These are phyloP conservation scores for Debaryomyces tyrocola DNA, from an alignment of 805 yeast genomes.

Conservation along the genomic window DNA sequence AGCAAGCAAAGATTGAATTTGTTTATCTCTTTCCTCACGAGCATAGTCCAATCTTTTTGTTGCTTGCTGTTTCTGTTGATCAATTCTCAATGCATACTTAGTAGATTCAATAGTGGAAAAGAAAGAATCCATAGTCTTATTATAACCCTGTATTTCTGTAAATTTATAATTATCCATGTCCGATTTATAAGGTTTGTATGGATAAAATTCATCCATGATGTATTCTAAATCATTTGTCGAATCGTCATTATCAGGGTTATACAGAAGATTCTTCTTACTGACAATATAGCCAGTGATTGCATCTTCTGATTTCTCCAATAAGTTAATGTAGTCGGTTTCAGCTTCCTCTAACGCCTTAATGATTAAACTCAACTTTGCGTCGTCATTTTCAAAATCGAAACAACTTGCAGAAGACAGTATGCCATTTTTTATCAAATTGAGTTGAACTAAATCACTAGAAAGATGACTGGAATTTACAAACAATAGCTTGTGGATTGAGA, in stretches of 20 bases:
- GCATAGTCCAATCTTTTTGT: slow-evolving; percentile 74
- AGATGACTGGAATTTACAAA: slow-evolving; percentile 70
- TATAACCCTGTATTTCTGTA: slow-evolving; percentile 62
- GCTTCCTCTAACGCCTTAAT: slow-evolving; percentile 48
- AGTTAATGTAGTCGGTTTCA: slow-evolving; percentile 38
- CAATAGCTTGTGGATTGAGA: slow-evolving; percentile 67
- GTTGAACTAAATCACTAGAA: slow-evolving; percentile 75
- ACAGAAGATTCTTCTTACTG: slow-evolving; percentile 56
- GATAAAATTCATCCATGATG: slow-evolving; percentile 67
- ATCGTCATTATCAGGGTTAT: slow-evolving; percentile 33
- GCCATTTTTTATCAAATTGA: slow-evolving; percentile 45
- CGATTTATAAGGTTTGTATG: slow-evolving; percentile 54
- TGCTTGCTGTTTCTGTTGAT: slow-evolving; percentile 76
- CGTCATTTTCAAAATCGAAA: slow-evolving; percentile 23
- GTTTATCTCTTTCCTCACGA: slow-evolving; percentile 65
- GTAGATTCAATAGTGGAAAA: slow-evolving; percentile 85
- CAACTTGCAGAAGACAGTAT: slow-evolving; percentile 47
- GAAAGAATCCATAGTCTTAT: slow-evolving; percentile 76
- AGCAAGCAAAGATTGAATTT: slow-evolving; percentile 61
- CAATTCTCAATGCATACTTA: slow-evolving; percentile 70
- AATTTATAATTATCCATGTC: slow-evolving; percentile 31
- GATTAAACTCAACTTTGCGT: slow-evolving; percentile 29
- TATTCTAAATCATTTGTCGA: slow-evolving; percentile 42
- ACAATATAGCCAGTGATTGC: slow-evolving; percentile 60
- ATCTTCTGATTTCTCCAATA: slow-evolving; percentile 34